Conservation (phyloP, 2,329 filamentous ascomycete species). For the Zymoseptoria brevis region DNA sequence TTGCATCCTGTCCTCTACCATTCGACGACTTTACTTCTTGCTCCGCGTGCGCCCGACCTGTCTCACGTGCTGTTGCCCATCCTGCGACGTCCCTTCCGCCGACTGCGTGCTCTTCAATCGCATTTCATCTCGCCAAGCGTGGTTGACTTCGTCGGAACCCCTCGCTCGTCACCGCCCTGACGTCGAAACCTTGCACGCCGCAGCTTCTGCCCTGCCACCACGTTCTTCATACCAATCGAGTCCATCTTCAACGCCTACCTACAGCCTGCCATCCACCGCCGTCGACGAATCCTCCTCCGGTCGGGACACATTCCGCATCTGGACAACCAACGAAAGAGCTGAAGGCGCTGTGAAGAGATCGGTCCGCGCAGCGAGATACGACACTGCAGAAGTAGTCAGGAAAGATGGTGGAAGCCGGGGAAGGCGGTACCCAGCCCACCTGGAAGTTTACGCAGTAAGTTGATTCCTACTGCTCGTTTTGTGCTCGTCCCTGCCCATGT, state of each 20-base stretch:
- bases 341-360: background rate
- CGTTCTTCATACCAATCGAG: background rate
- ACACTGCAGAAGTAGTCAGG: conserved; percentile 3
- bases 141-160: background rate
- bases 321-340: background rate
- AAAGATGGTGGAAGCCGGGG: conserved; percentile 94
- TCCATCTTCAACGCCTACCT: background rate
- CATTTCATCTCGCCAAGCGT: background rate
- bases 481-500: background rate
- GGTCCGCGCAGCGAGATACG: background rate
- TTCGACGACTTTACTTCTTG: background rate
- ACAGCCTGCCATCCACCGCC: background rate
- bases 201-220: background rate
- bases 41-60: background rate
- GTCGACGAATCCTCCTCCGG: background rate
- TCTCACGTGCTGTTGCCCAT: background rate
- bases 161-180: background rate
- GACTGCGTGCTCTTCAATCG: background rate
- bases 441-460: conserved; percentile 99
- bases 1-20: background rate
- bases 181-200: background rate
- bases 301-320: background rate
- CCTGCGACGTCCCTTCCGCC: background rate
- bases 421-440: conserved; percentile 69
- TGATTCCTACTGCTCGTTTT: conserved; percentile 6